Evolutionary conservation across 2,329 filamentous ascomycete genomes (phyloP).

Genomic region (Blastomyces emzantsi): DNA sequence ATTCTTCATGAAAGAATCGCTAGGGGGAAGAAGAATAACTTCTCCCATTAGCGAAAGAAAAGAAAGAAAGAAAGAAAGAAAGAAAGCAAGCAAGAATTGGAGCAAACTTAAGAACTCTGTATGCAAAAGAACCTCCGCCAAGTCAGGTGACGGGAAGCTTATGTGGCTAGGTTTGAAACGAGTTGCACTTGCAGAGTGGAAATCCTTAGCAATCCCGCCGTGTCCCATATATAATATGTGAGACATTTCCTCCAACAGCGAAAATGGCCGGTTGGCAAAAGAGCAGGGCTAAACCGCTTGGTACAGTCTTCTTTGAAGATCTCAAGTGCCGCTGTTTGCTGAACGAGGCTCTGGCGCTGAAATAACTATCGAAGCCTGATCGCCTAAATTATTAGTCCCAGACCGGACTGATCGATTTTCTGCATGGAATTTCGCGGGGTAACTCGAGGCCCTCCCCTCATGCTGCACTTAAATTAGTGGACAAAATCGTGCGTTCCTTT

Average conservation of each 20-base stretch:
- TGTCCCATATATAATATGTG: not conserved
- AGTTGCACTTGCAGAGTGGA: not conserved
- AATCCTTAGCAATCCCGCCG: not conserved
- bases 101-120: not conserved
- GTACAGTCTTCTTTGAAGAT: not conserved
- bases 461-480: not conserved
- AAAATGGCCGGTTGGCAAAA: not conserved
- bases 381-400: not conserved
- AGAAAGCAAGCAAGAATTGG: not conserved
- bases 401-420: not conserved
- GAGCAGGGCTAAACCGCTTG: not conserved
- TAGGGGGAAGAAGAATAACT: not conserved
- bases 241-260: not conserved
- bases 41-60: not conserved
- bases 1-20: not conserved
- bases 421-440: not conserved
- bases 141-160: slow-evolving; percentile 4
- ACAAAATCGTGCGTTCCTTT: not conserved
- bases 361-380: not conserved
- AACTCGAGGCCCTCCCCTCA: not conserved
- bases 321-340: not conserved
- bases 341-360: not conserved
- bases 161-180: not conserved
- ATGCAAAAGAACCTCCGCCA: not conserved
- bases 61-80: too few relatives aligned